A percentile compares a stretch with the other conserved stretches of the same genome.
Evolutionary conservation across 148 eudicot species (phyloP).

Genomic region (Fagopyrum tataricum): DNA sequence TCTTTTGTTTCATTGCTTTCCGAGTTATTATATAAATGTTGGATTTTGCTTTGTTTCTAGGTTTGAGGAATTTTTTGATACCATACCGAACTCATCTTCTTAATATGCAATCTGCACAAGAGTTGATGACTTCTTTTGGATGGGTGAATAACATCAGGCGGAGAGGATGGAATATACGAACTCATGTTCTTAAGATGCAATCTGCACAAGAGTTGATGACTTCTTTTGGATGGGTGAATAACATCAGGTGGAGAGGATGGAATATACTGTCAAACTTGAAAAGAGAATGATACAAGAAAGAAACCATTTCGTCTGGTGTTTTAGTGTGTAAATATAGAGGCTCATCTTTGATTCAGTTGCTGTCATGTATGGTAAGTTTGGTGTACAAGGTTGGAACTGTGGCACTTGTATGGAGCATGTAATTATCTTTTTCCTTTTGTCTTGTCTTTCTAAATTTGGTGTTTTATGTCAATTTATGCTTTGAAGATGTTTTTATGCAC

Average conservation of each 20-base stretch:
- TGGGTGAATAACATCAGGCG: constrained; percentile 69
- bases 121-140: constrained; percentile 46
- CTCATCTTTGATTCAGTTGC: background rate
- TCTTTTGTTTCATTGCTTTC: background rate
- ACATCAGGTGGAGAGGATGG: constrained; percentile 66
- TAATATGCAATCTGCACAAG: constrained; percentile 49
- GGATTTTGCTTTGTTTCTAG: constrained; percentile 29
- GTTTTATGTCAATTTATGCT: background rate
- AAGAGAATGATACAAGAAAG: constrained; percentile 22
- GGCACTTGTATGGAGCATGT: background rate
- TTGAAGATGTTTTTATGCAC: background rate
- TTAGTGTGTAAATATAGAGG: constrained; percentile 6
- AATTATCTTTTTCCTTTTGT: background rate
- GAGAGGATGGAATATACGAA: constrained; percentile 53
- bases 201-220: constrained; percentile 37
- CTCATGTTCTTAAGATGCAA: constrained; percentile 65
- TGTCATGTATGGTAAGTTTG: background rate
- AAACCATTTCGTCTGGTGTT: background rate
- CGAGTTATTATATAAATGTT: background rate
- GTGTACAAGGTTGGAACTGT: background rate
- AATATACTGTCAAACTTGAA: constrained; percentile 19
- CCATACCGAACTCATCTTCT: constrained; percentile 81
- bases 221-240: constrained; percentile 71
- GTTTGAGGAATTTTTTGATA: constrained; percentile 73
- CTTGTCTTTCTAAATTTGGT: background rate